Conservation (phyloP, 1,284 basidiomycete species). For the Naganishia sp. region DNA sequence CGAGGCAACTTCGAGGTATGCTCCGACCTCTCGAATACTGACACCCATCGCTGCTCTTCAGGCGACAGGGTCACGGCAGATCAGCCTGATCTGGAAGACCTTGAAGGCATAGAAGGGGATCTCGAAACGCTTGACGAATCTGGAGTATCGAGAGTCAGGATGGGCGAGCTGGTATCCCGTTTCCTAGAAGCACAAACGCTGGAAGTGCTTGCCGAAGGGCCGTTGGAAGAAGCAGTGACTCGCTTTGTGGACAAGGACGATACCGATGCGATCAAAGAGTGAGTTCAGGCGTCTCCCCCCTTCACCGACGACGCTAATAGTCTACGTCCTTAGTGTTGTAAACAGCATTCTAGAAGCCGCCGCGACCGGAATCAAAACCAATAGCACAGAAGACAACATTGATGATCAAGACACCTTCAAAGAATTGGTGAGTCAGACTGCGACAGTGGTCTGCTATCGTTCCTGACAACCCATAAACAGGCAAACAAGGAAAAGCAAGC, state of each 20-base stretch:
- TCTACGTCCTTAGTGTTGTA: conserved; percentile 64
- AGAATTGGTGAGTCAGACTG: conserved; percentile 11
- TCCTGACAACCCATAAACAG: conserved; percentile 7
- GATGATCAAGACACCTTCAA: conserved; percentile 29
- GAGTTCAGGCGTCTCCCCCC: background rate
- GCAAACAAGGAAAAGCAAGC: conserved; percentile 67
- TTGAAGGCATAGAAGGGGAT: conserved; percentile 68
- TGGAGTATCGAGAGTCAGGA: conserved; percentile 51
- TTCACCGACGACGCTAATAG: background rate
- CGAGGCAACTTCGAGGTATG: background rate
- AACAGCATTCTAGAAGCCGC: conserved; percentile 63
- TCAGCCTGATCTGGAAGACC: conserved; percentile 51
- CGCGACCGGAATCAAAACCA: conserved; percentile 46
- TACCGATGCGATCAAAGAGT: conserved; percentile 84
- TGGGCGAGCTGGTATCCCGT: conserved; percentile 71
- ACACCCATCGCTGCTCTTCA: conserved; percentile 27
- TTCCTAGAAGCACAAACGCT: conserved; percentile 86
- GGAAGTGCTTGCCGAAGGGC: conserved; percentile 78
- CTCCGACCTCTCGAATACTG: conserved; percentile 8
- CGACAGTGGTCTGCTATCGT: background rate
- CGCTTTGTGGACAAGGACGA: conserved; percentile 95
- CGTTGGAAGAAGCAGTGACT: conserved; percentile 88
- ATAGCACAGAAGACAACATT: conserved; percentile 24
- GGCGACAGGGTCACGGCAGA: conserved; percentile 48
- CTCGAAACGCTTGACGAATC: conserved; percentile 63